Conservation (phyloP, 805 yeast genomes). For the Pichia gijzeniarum region DNA sequence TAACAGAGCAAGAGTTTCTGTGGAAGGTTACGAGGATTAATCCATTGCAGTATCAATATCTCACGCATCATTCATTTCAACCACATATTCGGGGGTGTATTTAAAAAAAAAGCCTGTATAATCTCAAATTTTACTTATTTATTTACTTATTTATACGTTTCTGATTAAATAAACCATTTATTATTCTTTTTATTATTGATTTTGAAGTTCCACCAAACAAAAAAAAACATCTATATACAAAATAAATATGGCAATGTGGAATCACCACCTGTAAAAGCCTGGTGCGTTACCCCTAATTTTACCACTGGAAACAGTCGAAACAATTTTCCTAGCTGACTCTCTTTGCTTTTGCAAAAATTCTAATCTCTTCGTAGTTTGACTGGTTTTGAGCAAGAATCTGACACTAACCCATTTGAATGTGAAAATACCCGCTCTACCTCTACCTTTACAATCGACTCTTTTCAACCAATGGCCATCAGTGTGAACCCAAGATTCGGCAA, state of each 20-base stretch:
- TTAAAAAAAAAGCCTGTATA: too few species aligned
- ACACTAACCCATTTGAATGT: slow-evolving; percentile 76
- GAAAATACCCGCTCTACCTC: slow-evolving; percentile 82
- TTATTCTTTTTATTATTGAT: neutral
- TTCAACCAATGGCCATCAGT: slow-evolving; percentile 73
- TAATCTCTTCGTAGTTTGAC: slow-evolving; percentile 37
- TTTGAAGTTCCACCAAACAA: too few species aligned
- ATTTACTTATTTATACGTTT: neutral
- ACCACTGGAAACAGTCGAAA: slow-evolving; percentile 36
- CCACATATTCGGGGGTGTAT: too few species aligned
- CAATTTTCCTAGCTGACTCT: slow-evolving; percentile 40
- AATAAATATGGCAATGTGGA: slow-evolving; percentile 9
- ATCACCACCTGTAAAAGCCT: slow-evolving; percentile 52
- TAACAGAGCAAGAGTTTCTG: slow-evolving; percentile 40
- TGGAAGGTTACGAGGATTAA: slow-evolving; percentile 54
- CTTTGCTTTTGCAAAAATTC: slow-evolving; percentile 22
- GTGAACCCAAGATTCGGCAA: slow-evolving; percentile 86
- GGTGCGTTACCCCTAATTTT: slow-evolving; percentile 43
- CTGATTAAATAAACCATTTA: neutral
- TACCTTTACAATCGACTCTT: slow-evolving; percentile 76
- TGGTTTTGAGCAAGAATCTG: slow-evolving; percentile 68
- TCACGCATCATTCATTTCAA: too few species aligned
- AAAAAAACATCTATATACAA: neutral
- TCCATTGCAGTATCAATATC: too few species aligned
- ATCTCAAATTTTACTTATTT: neutral